Evolutionary conservation across 768 basidiomycete genomes (phyloP).

Genomic region (Pulveroboletus sp.): DNA sequence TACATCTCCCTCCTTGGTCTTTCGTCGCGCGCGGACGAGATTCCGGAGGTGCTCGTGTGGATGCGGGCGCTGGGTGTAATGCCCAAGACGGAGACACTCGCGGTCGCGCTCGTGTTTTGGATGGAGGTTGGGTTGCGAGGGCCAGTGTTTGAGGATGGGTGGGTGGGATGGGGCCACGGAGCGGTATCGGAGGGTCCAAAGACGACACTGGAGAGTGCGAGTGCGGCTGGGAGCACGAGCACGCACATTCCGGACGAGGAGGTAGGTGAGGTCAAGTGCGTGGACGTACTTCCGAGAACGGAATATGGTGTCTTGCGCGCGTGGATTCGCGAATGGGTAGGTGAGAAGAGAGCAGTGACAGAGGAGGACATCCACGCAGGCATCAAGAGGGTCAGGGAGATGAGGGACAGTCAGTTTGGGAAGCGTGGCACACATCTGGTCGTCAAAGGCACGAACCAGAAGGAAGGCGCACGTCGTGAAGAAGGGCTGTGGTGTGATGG

Average conservation of each 20-base stretch:
- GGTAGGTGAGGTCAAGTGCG: not conserved
- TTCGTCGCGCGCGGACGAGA: constrained; percentile 46
- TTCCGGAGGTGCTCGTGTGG: constrained; percentile 68
- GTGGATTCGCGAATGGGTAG: constrained; percentile 61
- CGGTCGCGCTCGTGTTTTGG: constrained; percentile 64
- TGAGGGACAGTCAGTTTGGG: constrained; percentile 24
- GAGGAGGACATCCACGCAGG: constrained; percentile 34
- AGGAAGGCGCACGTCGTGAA: not conserved
- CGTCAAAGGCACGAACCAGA: not conserved
- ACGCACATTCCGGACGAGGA: not conserved
- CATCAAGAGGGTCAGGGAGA: constrained; percentile 24
- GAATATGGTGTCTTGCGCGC: constrained; percentile 24
- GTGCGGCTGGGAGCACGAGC: too few relatives aligned
- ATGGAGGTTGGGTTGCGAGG: constrained; percentile 61
- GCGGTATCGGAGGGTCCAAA: too few relatives aligned
- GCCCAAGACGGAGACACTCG: constrained; percentile 54
- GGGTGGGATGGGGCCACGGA: constrained; percentile 6
- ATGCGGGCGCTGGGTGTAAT: constrained; percentile 55
- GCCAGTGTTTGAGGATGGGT: constrained; percentile 49
- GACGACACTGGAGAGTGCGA: not conserved
- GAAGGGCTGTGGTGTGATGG: too few relatives aligned
- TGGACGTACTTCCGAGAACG: constrained; percentile 8
- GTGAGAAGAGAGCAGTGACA: constrained; percentile 40
- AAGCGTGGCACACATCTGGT: constrained; percentile 6
- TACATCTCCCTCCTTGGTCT: constrained; percentile 61